Conservation (phyloP, 768 basidiomycete genomes). For the Strobilomyces dryophilus region DNA sequence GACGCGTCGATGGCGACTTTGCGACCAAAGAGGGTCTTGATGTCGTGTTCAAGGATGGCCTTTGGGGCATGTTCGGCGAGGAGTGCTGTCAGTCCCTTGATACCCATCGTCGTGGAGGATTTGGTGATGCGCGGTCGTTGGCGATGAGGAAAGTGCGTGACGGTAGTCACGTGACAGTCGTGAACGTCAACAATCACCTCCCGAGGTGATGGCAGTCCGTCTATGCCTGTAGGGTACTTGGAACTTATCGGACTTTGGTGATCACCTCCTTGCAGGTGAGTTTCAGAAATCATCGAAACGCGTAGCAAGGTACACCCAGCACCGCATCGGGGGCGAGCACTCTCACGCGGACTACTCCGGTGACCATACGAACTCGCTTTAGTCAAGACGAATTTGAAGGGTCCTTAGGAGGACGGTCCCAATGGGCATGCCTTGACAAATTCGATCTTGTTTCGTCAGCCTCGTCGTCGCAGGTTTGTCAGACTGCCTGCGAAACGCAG, state of each 20-base stretch:
- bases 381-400: neutral
- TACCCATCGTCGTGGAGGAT: slow-evolving; percentile 58
- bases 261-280: too few relatives aligned
- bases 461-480: neutral
- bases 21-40: slow-evolving; percentile 95
- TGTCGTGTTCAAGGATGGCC: slow-evolving; percentile 85
- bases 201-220: too few relatives aligned
- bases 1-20: slow-evolving; percentile 99
- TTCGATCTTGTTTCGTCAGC: neutral
- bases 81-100: slow-evolving; percentile 91
- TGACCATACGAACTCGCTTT: neutral
- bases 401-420: neutral
- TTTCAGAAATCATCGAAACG: too few relatives aligned
- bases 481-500: neutral
- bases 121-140: neutral
- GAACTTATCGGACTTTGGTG: too few relatives aligned
- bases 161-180: slow-evolving; percentile 8
- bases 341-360: neutral
- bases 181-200: too few relatives aligned
- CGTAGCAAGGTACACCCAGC: neutral
- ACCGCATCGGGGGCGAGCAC: neutral
- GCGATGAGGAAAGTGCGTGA: slow-evolving; percentile 6
- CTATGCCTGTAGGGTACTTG: too few relatives aligned
- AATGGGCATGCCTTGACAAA: neutral
- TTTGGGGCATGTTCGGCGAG: slow-evolving; percentile 88